Conservation (phyloP, 306 rosid species). For the Abrus precatorius region DNA sequence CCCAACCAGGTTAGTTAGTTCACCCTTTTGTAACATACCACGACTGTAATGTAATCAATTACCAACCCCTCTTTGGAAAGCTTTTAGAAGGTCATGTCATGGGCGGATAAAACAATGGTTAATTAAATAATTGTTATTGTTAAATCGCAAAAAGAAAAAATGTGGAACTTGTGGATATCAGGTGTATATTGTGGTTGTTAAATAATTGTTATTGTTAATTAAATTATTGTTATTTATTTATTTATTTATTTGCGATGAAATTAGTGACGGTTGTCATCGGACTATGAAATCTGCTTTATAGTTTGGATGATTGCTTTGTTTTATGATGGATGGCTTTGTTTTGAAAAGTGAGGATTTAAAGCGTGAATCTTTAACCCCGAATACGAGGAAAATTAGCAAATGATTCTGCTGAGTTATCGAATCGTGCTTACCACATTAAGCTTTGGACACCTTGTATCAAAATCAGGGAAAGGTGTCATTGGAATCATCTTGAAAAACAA, state of each 20-base stretch:
- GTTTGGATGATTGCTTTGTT: not conserved
- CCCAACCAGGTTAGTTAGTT: too few relatives aligned
- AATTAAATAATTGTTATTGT: not conserved
- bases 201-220: too few relatives aligned
- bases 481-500: not conserved
- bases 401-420: not conserved
- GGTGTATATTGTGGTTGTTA: not conserved
- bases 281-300: not conserved
- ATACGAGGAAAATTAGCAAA: not conserved
- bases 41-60: not conserved
- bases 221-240: too few relatives aligned
- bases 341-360: not conserved
- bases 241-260: not conserved
- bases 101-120: not conserved
- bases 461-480: not conserved
- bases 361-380: not conserved
- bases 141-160: not conserved
- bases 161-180: not conserved
- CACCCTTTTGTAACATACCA: not conserved
- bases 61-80: too few relatives aligned
- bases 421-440: not conserved
- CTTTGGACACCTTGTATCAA: not conserved
- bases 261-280: not conserved
- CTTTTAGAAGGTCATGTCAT: not conserved
- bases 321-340: not conserved